Evolutionary conservation across 371 early-diverging fungal species (phyloP), one percentile per base, ranked within the genome.

Genomic region (Mucor indicus): DNA sequence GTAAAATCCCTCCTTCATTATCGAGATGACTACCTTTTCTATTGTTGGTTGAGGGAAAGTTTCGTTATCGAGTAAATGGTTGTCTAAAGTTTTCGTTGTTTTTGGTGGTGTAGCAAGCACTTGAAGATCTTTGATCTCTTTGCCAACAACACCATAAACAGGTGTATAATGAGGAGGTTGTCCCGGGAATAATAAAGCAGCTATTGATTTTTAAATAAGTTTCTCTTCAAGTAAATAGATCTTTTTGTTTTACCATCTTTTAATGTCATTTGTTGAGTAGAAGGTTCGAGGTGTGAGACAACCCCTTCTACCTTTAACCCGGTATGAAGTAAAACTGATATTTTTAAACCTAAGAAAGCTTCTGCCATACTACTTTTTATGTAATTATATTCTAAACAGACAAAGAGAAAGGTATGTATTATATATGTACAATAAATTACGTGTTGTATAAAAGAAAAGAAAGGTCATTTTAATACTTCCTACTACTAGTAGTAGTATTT

Each of bases 271-370:
- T 69, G 64, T 23, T 77, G 79, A 0, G 75, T 70, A 38, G 47
- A 40, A 2, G 73, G 77, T 22, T 80, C 76, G 24, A 84, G 67
- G 41, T 73, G 60, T 11, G 74, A 67, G 24, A 84, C 78, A 27
- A 59, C 60, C 11, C 84, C 84, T 39, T 69, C 69, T 11, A 78
- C 51, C 20, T 67, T 64, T 15, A 75, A 39, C 15, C 79, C 80
- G 19, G 67, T 66, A 19, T 72, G 72, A 39, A 80, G 50, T 32
- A 62, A 47, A 13, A 79, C 63, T 24, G 67, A 58, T 38, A 81
- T 76, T 33, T 60, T 67, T 31, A 75, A 54, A 27, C 84, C 84
- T 38, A 80, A 51, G 48, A 81, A 84, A 11, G 72, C 68, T 46
- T 78, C 75, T 22, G 81, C 70, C 84, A 83, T 83, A 10, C 2